A percentile compares a stretch with the other conserved stretches of the same genome.
Conservation (phyloP, 2,329 filamentous ascomycete genomes). For the Stagonosporopsis tanaceti region DNA sequence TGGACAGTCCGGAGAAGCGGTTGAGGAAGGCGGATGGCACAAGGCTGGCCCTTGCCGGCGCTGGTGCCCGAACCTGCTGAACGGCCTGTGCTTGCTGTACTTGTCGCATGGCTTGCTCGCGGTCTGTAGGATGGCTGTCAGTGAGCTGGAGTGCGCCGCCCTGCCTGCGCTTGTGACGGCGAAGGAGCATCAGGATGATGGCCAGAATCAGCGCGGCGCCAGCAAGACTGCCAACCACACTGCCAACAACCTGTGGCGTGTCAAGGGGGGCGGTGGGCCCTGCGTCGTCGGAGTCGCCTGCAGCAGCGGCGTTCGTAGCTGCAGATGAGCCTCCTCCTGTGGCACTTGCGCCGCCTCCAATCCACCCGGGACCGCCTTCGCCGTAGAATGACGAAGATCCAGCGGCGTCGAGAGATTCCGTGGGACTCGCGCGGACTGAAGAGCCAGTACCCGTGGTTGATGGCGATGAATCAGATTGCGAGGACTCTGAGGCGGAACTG, state of each 20-base stretch:
- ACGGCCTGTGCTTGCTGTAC: constrained; percentile 43
- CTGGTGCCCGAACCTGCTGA: constrained; percentile 40
- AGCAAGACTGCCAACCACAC: constrained; percentile 69
- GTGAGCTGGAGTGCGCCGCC: constrained; percentile 43
- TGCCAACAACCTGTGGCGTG: constrained; percentile 66
- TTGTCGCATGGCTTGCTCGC: constrained; percentile 49
- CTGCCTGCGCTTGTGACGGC: constrained; percentile 57
- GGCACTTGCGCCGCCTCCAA: constrained; percentile 15
- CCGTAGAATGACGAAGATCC: constrained; percentile 16
- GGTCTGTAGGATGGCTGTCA: constrained; percentile 36
- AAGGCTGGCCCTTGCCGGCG: constrained; percentile 49
- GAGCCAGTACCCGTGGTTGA: not conserved
- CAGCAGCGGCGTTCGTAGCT: constrained; percentile 19
- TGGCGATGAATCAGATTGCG: not conserved
- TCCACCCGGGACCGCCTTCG: constrained; percentile 5
- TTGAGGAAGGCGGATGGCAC: constrained; percentile 51
- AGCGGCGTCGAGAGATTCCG: constrained; percentile 12
- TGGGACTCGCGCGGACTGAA: constrained; percentile 2
- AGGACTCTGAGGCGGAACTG: not conserved
- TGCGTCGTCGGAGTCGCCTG: constrained; percentile 13
- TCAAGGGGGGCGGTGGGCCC: constrained; percentile 44
- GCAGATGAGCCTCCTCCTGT: constrained; percentile 25
- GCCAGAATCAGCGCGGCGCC: constrained; percentile 62
- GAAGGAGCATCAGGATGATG: constrained; percentile 61
- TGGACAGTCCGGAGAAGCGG: constrained; percentile 50